A percentile compares a stretch with the other conserved stretches of the same genome.
Conservation (phyloP, 2,329 filamentous ascomycete species). For the Phyllosticta paracitricarpa region DNA sequence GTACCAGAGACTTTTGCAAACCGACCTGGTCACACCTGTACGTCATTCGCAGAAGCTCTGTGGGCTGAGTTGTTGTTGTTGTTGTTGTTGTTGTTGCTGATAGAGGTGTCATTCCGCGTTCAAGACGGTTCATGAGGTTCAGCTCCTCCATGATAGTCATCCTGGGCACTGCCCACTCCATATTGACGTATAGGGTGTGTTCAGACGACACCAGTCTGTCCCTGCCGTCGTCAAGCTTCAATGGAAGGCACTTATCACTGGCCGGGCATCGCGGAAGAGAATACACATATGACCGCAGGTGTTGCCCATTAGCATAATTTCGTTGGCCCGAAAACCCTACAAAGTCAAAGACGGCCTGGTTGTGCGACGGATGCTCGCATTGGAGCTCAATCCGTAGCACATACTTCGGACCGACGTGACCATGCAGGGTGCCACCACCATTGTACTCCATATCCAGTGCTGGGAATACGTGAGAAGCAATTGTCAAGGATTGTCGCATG, state of each 20-base stretch:
- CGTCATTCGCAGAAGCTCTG: too few species aligned
- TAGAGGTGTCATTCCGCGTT: too few species aligned
- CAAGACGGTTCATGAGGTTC: too few species aligned
- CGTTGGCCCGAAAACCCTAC: neutral
- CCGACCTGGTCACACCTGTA: too few species aligned
- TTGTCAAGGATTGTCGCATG: constrained; percentile 10
- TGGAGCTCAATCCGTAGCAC: neutral
- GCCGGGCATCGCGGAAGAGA: neutral
- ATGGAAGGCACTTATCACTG: neutral
- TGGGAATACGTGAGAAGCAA: neutral
- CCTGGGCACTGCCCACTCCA: neutral
- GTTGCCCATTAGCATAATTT: neutral
- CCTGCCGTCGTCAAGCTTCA: neutral
- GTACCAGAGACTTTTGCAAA: too few species aligned
- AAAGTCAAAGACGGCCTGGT: neutral
- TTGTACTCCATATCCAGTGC: neutral
- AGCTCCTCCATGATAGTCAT: neutral
- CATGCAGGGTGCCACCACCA: neutral
- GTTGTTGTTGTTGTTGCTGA: too few species aligned
- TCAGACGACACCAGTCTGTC: neutral
- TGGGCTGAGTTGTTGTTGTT: too few species aligned
- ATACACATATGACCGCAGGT: neutral
- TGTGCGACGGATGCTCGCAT: neutral
- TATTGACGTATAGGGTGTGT: neutral
- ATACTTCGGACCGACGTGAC: neutral